Conservation (phyloP, 1,139 yeast species). For the Candida sojae region DNA sequence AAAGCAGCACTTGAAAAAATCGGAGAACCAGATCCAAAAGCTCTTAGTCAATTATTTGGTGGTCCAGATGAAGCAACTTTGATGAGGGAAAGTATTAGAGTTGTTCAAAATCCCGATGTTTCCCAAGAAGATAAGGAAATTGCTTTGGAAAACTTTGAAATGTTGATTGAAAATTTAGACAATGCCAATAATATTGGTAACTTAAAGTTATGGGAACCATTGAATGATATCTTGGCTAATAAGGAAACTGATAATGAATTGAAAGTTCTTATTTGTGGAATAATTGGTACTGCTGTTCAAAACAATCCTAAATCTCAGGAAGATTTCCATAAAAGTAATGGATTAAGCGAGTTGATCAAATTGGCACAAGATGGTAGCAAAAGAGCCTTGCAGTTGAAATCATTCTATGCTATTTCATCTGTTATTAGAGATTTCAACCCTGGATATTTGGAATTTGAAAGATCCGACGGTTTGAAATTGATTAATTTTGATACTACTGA, state of each 20-base stretch:
- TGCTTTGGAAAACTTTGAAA: constrained; percentile 90
- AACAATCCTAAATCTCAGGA: constrained; percentile 78
- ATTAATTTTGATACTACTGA: constrained; percentile 21
- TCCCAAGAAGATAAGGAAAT: constrained; percentile 62
- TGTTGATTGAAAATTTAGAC: constrained; percentile 90
- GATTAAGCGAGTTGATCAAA: constrained; percentile 46
- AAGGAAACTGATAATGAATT: constrained; percentile 45
- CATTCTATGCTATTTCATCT: constrained; percentile 76
- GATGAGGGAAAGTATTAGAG: constrained; percentile 73
- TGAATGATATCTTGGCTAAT: constrained; percentile 51
- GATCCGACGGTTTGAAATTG: constrained; percentile 63
- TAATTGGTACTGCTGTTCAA: constrained; percentile 90
- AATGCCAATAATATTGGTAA: constrained; percentile 92
- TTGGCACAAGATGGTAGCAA: constrained; percentile 29
- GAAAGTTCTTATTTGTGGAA: constrained; percentile 64
- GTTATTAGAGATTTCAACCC: constrained; percentile 68
- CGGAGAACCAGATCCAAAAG: constrained; percentile 76
- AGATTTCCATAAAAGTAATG: constrained; percentile 56
- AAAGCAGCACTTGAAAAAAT: constrained; percentile 59
- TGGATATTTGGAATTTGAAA: constrained; percentile 57
- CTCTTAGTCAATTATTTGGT: constrained; percentile 78
- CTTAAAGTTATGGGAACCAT: constrained; percentile 74
- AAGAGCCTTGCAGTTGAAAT: constrained; percentile 54
- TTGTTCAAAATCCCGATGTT: constrained; percentile 64
- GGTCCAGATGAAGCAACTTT: constrained; percentile 81